These are phyloP conservation scores for Candida alai DNA, from an alignment of 805 yeast genomes.

Conservation along the genomic window DNA sequence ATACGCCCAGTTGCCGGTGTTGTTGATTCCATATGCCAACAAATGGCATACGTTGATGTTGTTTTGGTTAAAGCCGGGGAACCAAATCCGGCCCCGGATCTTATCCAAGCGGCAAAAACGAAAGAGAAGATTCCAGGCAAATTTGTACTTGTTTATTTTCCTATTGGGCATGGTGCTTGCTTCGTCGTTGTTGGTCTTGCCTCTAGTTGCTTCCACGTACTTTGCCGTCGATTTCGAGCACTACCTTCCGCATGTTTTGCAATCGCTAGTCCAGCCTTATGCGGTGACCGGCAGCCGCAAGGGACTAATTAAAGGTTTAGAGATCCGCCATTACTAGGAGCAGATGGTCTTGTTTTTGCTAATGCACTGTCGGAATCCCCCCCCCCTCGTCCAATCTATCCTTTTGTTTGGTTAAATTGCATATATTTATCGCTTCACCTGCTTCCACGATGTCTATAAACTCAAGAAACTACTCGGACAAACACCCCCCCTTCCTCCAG, in stretches of 20 bases:
- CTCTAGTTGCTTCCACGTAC: slow-evolving; percentile 31
- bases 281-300: slow-evolving; percentile 21
- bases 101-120: slow-evolving; percentile 41
- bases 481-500: background rate
- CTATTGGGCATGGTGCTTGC: slow-evolving; percentile 21
- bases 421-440: background rate
- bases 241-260: slow-evolving; percentile 36
- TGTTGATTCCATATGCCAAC: slow-evolving; percentile 61
- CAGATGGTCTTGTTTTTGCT: too few relatives aligned
- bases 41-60: slow-evolving; percentile 63
- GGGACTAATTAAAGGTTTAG: slow-evolving; percentile 29
- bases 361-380: too few relatives aligned
- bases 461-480: too few relatives aligned
- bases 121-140: slow-evolving; percentile 32
- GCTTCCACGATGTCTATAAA: background rate
- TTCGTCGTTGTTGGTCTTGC: slow-evolving; percentile 34
- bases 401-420: too few relatives aligned
- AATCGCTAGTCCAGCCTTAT: slow-evolving; percentile 42
- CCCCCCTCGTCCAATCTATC: too few relatives aligned
- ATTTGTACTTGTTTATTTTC: slow-evolving; percentile 33
- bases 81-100: slow-evolving; percentile 46
- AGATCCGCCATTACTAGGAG: slow-evolving; percentile 8
- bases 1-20: slow-evolving; percentile 55
- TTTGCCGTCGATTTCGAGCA: slow-evolving; percentile 37
- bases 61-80: slow-evolving; percentile 62